Evolutionary conservation across 2,329 filamentous ascomycete species (phyloP), one percentile per base, ranked within the genome.

Genomic region (Fusarium sp.): DNA sequence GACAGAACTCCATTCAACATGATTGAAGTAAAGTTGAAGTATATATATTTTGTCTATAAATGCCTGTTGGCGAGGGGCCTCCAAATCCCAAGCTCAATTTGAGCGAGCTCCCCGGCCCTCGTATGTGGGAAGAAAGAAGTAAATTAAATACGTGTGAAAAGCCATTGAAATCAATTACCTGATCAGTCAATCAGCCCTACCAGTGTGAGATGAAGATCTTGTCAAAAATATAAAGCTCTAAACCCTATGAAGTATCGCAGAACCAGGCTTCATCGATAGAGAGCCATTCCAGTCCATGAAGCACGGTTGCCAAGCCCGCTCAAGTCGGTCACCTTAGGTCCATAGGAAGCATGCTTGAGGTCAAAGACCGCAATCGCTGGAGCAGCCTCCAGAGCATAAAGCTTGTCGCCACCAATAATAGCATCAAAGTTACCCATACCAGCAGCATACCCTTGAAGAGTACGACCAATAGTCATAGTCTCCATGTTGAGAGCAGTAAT

Each of bases 341-440:
- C 37, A 12, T 12, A 35, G 26, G 37, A 40, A 33, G 17, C 7
- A 20, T 59, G 20, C 13, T 44, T n/a, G 4, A 65, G 13, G 14
- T 65, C 42, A 17, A 49, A 38, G 2, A 48, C 20, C 10, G 62
- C 50, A 38, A 65, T 23, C 3, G 50, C 37, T 11, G 62, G 42
- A 30, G 60, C 18, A 11, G 20, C 26, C 27, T 65, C 42, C 1
- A 65, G 42, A 6, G 12, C 38, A 6, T 65, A 65, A 15, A 65
- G 17, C 26, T 65, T 65, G 3, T 42, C 64, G 6, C 50, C 50
- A 6, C 42, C 33, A 1, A 65, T n/a, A 1, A 38, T 30, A 2
- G 42, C 60, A 14, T 65, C 62, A 6, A 65, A 59, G 12, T 50
- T 65, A 2, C 62, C 62, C 42, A 23, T 65, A 0, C 62, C 62